These are phyloP conservation scores for Serendipita indica DNA, from an alignment of 768 basidiomycete species.

Conservation along the genomic window DNA sequence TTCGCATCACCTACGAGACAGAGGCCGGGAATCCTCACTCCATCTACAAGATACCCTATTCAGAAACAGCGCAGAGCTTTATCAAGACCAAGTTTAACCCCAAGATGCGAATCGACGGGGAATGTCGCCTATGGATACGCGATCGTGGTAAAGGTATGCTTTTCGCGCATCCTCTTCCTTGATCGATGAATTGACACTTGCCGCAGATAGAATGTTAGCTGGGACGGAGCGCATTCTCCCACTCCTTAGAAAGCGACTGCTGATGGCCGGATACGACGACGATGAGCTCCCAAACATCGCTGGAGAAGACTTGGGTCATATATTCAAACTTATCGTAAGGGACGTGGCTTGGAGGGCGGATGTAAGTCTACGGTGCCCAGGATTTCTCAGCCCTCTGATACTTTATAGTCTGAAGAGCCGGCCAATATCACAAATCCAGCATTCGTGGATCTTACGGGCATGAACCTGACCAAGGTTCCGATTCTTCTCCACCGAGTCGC, in stretches of 20 bases:
- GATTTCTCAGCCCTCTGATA: background rate
- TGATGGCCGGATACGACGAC: constrained; percentile 4
- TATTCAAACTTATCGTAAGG: constrained; percentile 4
- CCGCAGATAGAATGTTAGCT: constrained; percentile 2
- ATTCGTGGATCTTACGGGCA: constrained; percentile 50
- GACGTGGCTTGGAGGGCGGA: background rate
- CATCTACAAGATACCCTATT: background rate
- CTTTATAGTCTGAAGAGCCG: background rate
- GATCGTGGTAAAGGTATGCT: background rate
- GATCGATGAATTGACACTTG: background rate
- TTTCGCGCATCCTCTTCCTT: background rate
- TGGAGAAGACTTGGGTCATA: constrained; percentile 4
- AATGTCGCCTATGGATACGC: background rate
- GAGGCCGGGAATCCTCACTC: background rate
- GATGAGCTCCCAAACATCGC: background rate
- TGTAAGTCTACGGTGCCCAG: background rate
- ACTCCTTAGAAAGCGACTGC: background rate
- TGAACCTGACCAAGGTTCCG: constrained; percentile 75
- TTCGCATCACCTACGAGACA: background rate
- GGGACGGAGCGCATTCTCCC: constrained; percentile 6
- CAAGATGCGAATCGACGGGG: background rate
- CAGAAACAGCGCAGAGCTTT: background rate
- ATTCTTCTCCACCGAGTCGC: constrained; percentile 74
- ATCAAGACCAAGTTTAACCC: background rate
- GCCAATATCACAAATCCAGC: background rate